Evolutionary conservation across 1,284 basidiomycete genomes (phyloP).

Genomic region (Cutaneotrichosporon dermatis): DNA sequence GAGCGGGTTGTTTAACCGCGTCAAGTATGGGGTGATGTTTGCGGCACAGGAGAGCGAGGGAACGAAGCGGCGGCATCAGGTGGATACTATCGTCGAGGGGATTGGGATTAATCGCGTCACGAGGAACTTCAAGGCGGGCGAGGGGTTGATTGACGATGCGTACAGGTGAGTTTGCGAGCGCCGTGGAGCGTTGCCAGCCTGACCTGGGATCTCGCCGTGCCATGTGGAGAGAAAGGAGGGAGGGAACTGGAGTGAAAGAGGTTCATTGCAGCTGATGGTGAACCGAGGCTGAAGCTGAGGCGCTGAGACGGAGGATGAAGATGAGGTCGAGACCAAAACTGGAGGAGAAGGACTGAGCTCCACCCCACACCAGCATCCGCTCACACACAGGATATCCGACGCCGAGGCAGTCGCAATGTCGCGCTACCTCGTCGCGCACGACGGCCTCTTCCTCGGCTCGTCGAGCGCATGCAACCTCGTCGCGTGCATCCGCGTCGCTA

Average conservation of each 20-base stretch:
- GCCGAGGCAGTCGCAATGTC: slow-evolving; percentile 89
- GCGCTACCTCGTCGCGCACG: slow-evolving; percentile 76
- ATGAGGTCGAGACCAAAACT: no score
- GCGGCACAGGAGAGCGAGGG: slow-evolving; percentile 88
- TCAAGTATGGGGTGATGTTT: slow-evolving; percentile 92
- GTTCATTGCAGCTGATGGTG: no score
- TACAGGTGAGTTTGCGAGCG: slow-evolving; percentile 58
- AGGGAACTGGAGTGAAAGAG: neutral
- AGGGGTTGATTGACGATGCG: slow-evolving; percentile 78
- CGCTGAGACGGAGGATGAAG: no score
- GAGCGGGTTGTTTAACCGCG: slow-evolving; percentile 91
- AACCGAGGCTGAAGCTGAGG: no score
- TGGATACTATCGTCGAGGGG: slow-evolving; percentile 72
- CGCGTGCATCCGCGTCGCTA: slow-evolving; percentile 73
- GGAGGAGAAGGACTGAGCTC: no score
- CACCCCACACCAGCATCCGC: no score
- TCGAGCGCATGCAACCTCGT: slow-evolving; percentile 95
- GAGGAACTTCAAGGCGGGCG: slow-evolving; percentile 74
- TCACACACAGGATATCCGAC: slow-evolving; percentile 65
- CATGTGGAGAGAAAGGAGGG: no score
- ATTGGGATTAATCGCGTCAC: slow-evolving; percentile 66
- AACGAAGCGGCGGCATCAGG: slow-evolving; percentile 70
- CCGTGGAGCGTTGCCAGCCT: no score
- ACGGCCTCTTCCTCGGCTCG: slow-evolving; percentile 92
- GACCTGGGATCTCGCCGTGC: no score